Base-by-base conservation (phyloP, 1,139 yeast genomes). In the Geotrichum candidum region DNA sequence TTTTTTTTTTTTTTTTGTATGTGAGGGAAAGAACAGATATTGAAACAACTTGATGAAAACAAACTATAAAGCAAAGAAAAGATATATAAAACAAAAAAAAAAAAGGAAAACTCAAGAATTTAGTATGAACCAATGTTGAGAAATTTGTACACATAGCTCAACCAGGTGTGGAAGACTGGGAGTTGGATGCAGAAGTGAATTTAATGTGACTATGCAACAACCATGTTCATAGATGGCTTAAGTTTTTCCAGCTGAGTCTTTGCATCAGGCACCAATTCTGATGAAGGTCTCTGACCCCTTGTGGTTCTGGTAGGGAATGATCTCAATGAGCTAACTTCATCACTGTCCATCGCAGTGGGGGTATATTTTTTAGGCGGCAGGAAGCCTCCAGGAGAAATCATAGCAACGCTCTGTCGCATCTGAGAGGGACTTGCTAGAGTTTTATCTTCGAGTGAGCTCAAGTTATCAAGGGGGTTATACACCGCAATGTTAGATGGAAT, bases 401-500 rank as follows among this genome's bases (percentile, higher is more conserved):
- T 60, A n/a, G 68, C 69, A 23, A 72, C 69, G 60, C 73, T 69
- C 54, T 70, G 65, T 29, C 75, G 67, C 57, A 74, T 61, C 35
- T 68, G 72, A 45, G 69, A 69, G 9, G 77, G 76, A 38, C 72
- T 68, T 29, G 76, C 75, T 51, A 73, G 61, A 15, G 66, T 66
- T 25, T 64, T 60, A 33, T 64, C 58, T 33, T 59, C 61, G 64
- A 41, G 41, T 61, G 58, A 53, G 57, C 56, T 62, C 57, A 53
- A 25, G 57, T 46, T 59, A 54, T 63, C 61, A 18, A 68, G 62
- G 10, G 69, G 69, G 56, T 67, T 67, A 62, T 63, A 68, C 22
- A 67, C 64, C 7, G 48, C 58, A 18, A 50, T 35, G 35, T 53
- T 50, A 3, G 68, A 68, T 23, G 66, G 62, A 11, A 66, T 58